phyloP scores from a whole-genome alignment of 768 basidiomycete species.

The Coprinopsis cinerea region DNA sequence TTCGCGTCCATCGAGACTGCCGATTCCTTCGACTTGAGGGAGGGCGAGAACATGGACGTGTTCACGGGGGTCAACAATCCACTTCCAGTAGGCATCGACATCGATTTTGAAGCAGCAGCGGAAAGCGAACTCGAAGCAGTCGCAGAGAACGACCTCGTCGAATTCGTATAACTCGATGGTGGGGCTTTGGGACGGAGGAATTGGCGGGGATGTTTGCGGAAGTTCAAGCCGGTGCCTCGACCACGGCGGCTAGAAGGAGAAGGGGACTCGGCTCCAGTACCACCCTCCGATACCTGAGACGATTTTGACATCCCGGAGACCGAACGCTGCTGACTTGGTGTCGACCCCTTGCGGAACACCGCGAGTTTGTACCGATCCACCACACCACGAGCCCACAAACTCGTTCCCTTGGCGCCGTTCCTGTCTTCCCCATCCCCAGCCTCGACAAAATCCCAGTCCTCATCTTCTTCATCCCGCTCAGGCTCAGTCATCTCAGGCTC shows the following conservation, averaged over 20 bases:
- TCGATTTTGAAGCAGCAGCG: conserved; percentile 33
- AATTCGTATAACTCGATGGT: conserved; percentile 37
- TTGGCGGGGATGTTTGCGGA: conserved; percentile 66
- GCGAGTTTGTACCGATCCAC: conserved; percentile 83
- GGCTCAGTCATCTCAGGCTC: conserved; percentile 37
- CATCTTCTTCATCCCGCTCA: conserved; percentile 58
- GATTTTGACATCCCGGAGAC: conserved; percentile 55
- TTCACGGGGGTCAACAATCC: conserved; percentile 56
- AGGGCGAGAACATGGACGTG: conserved; percentile 49
- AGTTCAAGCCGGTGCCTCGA: conserved; percentile 58
- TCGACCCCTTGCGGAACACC: conserved; percentile 80
- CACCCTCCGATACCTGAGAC: conserved; percentile 38
- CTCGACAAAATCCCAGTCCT: conserved; percentile 91
- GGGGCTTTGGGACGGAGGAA: conserved; percentile 74
- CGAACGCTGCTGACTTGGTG: conserved; percentile 42
- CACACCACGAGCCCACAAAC: conserved; percentile 85
- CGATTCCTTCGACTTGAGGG: conserved; percentile 77
- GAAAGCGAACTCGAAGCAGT: conserved; percentile 42
- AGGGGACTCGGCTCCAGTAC: conserved; percentile 41
- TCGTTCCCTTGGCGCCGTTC: conserved; percentile 74
- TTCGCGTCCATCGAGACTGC: conserved; percentile 66
- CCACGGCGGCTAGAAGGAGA: conserved; percentile 60
- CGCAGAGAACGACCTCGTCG: conserved; percentile 32
- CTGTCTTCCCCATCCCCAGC: conserved; percentile 75
- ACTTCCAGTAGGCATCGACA: conserved; percentile 30